Conservation (phyloP, 345 rosid genomes). For the Gossypium sturtianum region DNA sequence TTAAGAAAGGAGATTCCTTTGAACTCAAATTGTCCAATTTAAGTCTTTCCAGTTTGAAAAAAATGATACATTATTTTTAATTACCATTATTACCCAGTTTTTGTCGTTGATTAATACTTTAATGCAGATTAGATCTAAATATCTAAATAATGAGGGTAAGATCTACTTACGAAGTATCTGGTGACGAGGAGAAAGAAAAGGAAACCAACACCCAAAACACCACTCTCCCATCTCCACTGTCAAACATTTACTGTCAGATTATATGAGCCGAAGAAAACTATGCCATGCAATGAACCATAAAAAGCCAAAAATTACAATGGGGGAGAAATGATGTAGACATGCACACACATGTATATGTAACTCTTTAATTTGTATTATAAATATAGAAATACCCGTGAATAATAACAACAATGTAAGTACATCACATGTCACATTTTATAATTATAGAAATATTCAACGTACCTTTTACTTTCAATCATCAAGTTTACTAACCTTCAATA, state of each 20-base stretch:
- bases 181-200: slow-evolving; percentile 73
- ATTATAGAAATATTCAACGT: background rate
- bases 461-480: background rate
- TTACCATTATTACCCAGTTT: background rate
- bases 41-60: background rate
- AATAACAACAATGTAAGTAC: background rate
- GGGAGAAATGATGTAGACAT: too few relatives aligned
- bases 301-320: too few relatives aligned
- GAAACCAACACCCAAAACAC: slow-evolving; percentile 63
- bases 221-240: slow-evolving; percentile 99
- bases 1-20: background rate
- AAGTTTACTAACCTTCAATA: too few relatives aligned
- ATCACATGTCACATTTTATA: background rate
- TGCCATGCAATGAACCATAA: too few relatives aligned
- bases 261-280: background rate
- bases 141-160: background rate
- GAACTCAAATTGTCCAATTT: background rate
- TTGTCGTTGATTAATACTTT: background rate
- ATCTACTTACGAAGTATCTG: slow-evolving; percentile 55
- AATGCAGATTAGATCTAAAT: background rate
- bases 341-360: background rate
- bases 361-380: background rate
- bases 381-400: background rate
- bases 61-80: too few relatives aligned
- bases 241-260: background rate